A percentile compares a stretch with the other conserved stretches of the same genome.
These are phyloP conservation scores for Suillus tomentosus DNA, from an alignment of 768 basidiomycete genomes.

Conservation along the genomic window DNA sequence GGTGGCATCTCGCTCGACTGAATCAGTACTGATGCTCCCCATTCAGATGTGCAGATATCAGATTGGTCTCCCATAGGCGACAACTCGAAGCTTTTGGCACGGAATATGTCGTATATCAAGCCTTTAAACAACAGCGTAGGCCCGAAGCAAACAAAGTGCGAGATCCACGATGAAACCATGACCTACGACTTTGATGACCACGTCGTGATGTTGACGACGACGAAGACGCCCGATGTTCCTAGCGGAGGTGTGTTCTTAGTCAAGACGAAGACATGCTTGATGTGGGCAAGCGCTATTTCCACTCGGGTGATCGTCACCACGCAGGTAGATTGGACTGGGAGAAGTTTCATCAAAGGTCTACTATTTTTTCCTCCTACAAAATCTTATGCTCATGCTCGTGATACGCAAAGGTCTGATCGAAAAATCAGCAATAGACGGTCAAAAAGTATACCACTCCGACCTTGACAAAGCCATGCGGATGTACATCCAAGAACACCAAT, in stretches of 20 bases:
- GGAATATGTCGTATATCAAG: conserved; percentile 95
- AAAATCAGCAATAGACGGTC: conserved; percentile 87
- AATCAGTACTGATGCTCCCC: neutral
- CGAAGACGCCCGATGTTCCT: conserved; percentile 92
- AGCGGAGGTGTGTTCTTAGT: conserved; percentile 91
- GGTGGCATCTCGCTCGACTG: conserved; percentile 28
- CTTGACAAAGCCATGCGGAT: conserved; percentile 82
- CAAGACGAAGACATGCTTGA: conserved; percentile 93
- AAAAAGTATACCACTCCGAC: conserved; percentile 82
- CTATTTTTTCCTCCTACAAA: neutral
- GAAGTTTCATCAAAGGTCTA: conserved; percentile 94
- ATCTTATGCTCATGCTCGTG: conserved; percentile 6
- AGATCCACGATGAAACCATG: conserved; percentile 84
- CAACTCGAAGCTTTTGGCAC: conserved; percentile 68
- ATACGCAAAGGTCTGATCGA: conserved; percentile 81
- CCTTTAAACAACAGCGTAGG: conserved; percentile 86
- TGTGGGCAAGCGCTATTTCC: conserved; percentile 83
- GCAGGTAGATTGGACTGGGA: conserved; percentile 93
- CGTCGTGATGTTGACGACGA: conserved; percentile 83
- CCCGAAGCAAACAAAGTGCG: conserved; percentile 94
- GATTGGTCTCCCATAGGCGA: conserved; percentile 82
- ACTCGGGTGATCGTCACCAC: conserved; percentile 86
- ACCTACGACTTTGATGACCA: conserved; percentile 84
- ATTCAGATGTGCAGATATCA: conserved; percentile 87
- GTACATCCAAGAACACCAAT: conserved; percentile 88